These are phyloP conservation scores for Biscogniauxia marginata DNA, from an alignment of 2,329 filamentous ascomycete species.

Conservation along the genomic window DNA sequence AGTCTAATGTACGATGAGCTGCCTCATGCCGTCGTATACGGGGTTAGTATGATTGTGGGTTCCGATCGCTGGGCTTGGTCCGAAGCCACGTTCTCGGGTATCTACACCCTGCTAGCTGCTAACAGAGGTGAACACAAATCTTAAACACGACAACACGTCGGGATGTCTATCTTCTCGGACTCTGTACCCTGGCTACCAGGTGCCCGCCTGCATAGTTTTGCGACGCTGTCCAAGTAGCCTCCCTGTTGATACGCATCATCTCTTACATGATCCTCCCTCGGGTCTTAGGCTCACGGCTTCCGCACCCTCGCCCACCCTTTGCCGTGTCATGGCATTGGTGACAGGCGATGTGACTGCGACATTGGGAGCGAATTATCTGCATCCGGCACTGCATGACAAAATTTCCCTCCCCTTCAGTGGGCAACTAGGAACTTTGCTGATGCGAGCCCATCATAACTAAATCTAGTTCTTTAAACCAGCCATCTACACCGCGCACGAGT, in stretches of 20 bases:
- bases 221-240: background rate
- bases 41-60: background rate
- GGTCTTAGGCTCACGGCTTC: background rate
- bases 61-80: slow-evolving; percentile 1
- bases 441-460: background rate
- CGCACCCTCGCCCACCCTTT: background rate
- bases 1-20: background rate
- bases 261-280: background rate
- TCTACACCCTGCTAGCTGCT: background rate
- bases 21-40: background rate
- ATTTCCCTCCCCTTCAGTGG: background rate
- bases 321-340: background rate
- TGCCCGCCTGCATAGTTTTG: background rate
- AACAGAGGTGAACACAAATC: background rate
- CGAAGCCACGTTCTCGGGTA: slow-evolving; percentile 1
- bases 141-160: background rate
- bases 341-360: background rate
- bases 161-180: background rate
- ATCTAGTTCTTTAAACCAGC: background rate
- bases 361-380: background rate
- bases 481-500: background rate
- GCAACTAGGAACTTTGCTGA: background rate
- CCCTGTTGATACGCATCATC: background rate
- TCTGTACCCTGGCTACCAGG: background rate
- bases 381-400: background rate